These are phyloP conservation scores for Cordyceps sp. DNA, from an alignment of 2,329 filamentous ascomycete species.

Conservation along the genomic window DNA sequence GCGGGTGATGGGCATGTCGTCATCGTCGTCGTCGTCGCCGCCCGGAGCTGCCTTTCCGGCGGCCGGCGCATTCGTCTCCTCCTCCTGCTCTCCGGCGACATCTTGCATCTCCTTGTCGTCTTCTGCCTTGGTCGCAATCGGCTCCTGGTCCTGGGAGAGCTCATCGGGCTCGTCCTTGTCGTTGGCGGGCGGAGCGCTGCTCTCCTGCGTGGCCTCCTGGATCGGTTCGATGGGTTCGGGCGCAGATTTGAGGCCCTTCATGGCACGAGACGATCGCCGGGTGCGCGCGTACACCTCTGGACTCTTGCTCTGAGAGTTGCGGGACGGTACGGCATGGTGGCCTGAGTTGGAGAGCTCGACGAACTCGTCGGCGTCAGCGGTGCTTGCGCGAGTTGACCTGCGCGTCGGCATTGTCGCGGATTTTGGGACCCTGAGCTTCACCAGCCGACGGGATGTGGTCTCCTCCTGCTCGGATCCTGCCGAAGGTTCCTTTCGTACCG, in stretches of 20 bases:
- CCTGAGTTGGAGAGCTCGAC: slow-evolving; percentile 44
- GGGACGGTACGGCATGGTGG: slow-evolving; percentile 32
- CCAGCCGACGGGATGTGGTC: slow-evolving; percentile 19
- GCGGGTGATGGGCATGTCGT: slow-evolving; percentile 30
- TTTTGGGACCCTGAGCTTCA: slow-evolving; percentile 26
- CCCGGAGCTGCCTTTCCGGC: not conserved
- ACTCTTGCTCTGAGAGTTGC: slow-evolving; percentile 35
- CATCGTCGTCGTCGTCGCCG: slow-evolving; percentile 27
- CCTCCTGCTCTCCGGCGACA: slow-evolving; percentile 3
- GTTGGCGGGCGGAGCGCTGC: slow-evolving; percentile 15
- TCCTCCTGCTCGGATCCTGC: slow-evolving; percentile 7
- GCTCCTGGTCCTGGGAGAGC: slow-evolving; percentile 15
- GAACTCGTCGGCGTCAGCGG: slow-evolving; percentile 36
- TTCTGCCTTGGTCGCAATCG: slow-evolving; percentile 12
- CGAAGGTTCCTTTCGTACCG: slow-evolving; percentile 14
- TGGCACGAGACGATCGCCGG: slow-evolving; percentile 28
- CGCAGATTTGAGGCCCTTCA: slow-evolving; percentile 32
- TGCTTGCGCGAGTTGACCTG: slow-evolving; percentile 33
- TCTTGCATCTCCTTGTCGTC: slow-evolving; percentile 14
- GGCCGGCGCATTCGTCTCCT: slow-evolving; percentile 10
- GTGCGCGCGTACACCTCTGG: slow-evolving; percentile 31
- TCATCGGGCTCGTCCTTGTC: slow-evolving; percentile 21
- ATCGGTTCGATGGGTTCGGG: slow-evolving; percentile 31
- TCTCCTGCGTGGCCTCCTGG: slow-evolving; percentile 37
- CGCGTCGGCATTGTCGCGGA: slow-evolving; percentile 16